Evolutionary conservation across 768 basidiomycete genomes (phyloP), one percentile per base, ranked within the genome.

Genomic region (Pisolithus sp.): DNA sequence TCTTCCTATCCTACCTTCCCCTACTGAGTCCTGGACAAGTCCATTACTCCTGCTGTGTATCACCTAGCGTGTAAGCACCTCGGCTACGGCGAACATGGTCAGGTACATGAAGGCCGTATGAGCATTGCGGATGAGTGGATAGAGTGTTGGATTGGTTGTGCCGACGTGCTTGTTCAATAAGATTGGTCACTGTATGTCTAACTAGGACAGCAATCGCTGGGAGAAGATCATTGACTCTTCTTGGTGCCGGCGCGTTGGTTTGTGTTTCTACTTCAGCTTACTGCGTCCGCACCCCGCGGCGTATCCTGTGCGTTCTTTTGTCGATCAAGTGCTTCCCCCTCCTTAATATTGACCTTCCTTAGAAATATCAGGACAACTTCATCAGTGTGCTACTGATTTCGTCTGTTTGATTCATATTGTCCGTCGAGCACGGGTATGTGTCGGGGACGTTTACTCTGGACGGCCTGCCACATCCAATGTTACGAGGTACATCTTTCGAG

Each of bases 131-230:
- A 81, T 57, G 61, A 66, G 24, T 80, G 88, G 73, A 73, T 89
- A 28, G 78, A 81, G 50, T 85, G 83, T 57, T 93, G 89, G 87
- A 72, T 86, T 7, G 80, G 82, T 4, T 89, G 85, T 57, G 81
- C 80, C 1, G 74, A 74, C 50, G 74, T 90, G 17, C 59, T 83
- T 15, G 76, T 86, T 6, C 76, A 78, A 56, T 67, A 69, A 84
- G 74, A 78, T 36, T 90, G 89, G 89, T 60, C 73, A 0, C 62
- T 69, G 9, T 86, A 79, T 62, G 68, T 86, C 56, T 70, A 73
- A 8, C 67, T 72, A 15, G 81, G 77, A 2, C 65, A 73, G 9
- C 71, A 79, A 52, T 79, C 79, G n/a, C 24, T 81, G 78, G 77
- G 70, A 75, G 52, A 69, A 77, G 17, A 72, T 85, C 48, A 73